A percentile compares a stretch with the other conserved stretches of the same genome.
Evolutionary conservation across 352 stramenopile genomes (phyloP).

Genomic region (Globisporangium middletonii): DNA sequence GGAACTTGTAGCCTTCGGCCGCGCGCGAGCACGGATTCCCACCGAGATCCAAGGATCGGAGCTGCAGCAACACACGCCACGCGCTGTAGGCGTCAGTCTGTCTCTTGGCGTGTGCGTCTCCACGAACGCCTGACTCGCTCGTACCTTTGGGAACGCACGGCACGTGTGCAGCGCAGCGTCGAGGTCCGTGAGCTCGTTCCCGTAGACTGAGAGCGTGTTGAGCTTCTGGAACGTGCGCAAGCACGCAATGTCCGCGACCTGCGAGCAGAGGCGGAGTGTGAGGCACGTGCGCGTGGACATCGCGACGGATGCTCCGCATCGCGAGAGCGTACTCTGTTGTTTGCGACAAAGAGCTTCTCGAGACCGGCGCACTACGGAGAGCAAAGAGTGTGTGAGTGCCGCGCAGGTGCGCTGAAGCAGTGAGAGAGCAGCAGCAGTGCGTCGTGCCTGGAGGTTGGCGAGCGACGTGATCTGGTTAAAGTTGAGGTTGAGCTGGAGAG

Average conservation of each 20-base stretch:
- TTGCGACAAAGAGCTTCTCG: constrained; percentile 59
- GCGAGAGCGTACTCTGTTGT: constrained; percentile 33
- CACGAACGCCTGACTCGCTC: too few species aligned
- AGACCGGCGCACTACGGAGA: constrained; percentile 34
- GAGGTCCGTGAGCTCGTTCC: constrained; percentile 44
- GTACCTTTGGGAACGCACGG: constrained; percentile 41
- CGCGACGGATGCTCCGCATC: too few species aligned
- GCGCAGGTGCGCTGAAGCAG: background rate
- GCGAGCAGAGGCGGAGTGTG: background rate
- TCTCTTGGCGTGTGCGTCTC: too few species aligned
- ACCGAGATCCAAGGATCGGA: constrained; percentile 63
- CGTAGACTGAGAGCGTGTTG: constrained; percentile 56
- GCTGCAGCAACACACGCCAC: constrained; percentile 15
- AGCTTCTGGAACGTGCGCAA: constrained; percentile 41
- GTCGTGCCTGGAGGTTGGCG: constrained; percentile 31
- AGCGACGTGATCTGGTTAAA: constrained; percentile 58
- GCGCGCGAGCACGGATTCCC: constrained; percentile 68
- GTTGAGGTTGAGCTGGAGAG: constrained; percentile 56
- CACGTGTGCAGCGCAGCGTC: constrained; percentile 44
- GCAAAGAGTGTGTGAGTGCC: background rate
- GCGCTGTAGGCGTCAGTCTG: too few species aligned
- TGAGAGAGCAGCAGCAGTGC: background rate
- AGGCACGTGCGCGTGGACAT: background rate
- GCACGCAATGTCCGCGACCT: constrained; percentile 44
- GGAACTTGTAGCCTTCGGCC: constrained; percentile 68